Conservation (phyloP, 306 rosid genomes). For the Citrullus colocynthis region DNA sequence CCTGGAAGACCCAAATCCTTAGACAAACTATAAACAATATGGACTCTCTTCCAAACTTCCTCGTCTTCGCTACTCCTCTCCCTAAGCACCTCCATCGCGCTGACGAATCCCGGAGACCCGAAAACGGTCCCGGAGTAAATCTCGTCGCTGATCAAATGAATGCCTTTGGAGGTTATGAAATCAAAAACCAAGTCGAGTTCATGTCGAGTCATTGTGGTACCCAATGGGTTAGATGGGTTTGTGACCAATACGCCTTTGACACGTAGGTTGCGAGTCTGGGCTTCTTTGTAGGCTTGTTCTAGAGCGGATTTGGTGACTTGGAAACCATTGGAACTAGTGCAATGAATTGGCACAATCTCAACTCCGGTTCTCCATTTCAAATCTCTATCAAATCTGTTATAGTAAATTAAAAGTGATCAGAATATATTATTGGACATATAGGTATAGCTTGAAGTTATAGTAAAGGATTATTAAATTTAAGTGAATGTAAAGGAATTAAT, state of each 20-base stretch:
- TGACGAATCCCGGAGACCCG: conserved; percentile 28
- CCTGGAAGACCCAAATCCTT: conserved; percentile 74
- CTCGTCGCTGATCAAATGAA: conserved; percentile 64
- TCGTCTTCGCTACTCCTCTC: conserved; percentile 16
- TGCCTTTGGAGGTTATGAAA: conserved; percentile 34
- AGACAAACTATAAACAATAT: conserved; percentile 76
- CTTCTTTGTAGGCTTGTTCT: conserved; percentile 39
- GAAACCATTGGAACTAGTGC: conserved; percentile 50
- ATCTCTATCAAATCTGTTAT: conserved; percentile 55
- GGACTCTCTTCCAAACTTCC: conserved; percentile 11
- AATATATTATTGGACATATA: too few species aligned
- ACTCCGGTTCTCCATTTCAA: conserved; percentile 61
- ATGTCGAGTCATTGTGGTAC: conserved; percentile 35
- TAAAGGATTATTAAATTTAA: not conserved
- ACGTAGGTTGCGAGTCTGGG: conserved; percentile 30
- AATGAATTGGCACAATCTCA: conserved; percentile 63
- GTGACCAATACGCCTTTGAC: conserved; percentile 62
- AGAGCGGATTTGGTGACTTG: conserved; percentile 40
- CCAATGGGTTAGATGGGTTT: conserved; percentile 66
- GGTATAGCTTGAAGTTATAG: not conserved
- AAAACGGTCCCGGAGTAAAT: conserved; percentile 64
- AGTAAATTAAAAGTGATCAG: conserved; percentile 22
- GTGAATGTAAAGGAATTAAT: not conserved
- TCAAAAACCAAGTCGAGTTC: conserved; percentile 38
- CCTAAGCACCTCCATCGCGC: conserved; percentile 45